These are phyloP conservation scores for Penicillium expansum DNA, from an alignment of 2,329 filamentous ascomycete species.

Conservation along the genomic window DNA sequence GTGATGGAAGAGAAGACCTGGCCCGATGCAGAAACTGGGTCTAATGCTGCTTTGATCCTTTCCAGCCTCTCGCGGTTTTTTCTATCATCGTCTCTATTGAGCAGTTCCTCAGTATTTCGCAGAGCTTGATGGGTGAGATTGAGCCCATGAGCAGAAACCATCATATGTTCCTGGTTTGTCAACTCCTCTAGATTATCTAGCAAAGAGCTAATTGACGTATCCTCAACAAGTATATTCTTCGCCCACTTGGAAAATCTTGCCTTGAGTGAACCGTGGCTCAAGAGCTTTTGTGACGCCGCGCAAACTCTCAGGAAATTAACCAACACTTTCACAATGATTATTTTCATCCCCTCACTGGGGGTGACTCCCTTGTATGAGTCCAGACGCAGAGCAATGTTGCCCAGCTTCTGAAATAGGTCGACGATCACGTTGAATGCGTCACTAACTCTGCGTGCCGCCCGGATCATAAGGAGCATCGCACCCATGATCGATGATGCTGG, in stretches of 20 bases:
- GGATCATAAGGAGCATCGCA: background rate
- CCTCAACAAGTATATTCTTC: background rate
- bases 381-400: background rate
- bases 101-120: background rate
- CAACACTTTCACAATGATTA: background rate
- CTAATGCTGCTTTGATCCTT: background rate
- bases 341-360: background rate
- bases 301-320: background rate
- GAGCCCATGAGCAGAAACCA: background rate
- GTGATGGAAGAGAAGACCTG: no score
- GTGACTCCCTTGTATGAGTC: background rate
- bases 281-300: background rate
- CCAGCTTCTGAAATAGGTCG: background rate
- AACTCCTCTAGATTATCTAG: background rate
- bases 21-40: no score
- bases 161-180: background rate
- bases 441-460: background rate
- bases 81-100: background rate
- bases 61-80: background rate
- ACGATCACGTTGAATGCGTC: background rate
- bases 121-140: background rate
- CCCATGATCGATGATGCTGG: background rate
- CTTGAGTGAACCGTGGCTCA: background rate
- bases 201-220: background rate
- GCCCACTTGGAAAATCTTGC: background rate